These are phyloP conservation scores for Drosera spatulata DNA, from an alignment of 179 eudicot genomes.

Conservation along the genomic window DNA sequence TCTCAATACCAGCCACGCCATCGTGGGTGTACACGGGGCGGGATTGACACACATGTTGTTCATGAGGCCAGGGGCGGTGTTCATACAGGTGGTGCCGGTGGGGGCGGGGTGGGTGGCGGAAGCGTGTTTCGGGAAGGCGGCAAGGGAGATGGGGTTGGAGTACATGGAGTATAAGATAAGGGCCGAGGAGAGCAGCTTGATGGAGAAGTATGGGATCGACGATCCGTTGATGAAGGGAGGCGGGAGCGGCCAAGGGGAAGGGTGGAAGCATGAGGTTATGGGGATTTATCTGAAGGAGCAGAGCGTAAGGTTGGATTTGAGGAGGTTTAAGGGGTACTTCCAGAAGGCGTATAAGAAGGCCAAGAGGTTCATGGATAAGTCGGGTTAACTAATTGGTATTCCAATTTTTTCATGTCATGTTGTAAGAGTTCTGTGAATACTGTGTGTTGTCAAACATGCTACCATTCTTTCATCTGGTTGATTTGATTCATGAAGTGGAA, in stretches of 20 bases:
- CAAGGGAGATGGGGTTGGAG: conserved; percentile 31
- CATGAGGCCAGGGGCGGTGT: conserved; percentile 29
- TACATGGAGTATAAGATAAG: conserved; percentile 32
- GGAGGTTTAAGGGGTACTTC: too few species aligned
- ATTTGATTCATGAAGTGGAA: too few species aligned
- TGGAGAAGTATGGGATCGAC: conserved; percentile 22
- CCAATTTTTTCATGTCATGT: too few species aligned
- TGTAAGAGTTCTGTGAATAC: too few species aligned
- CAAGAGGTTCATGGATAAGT: too few species aligned
- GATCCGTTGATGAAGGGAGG: conserved; percentile 27
- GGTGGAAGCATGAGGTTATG: conserved; percentile 10
- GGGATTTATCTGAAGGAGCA: too few species aligned
- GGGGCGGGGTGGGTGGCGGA: conserved; percentile 38
- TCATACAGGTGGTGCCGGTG: conserved; percentile 48
- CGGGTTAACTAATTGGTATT: too few species aligned
- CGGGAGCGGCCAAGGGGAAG: conserved; percentile 13
- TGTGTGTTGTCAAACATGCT: too few species aligned
- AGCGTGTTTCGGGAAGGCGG: conserved; percentile 33
- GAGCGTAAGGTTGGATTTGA: too few species aligned
- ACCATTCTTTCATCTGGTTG: too few species aligned
- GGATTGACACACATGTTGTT: conserved; percentile 45
- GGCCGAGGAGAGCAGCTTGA: conserved; percentile 34
- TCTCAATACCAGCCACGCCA: conserved; percentile 33
- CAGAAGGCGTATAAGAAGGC: too few species aligned
- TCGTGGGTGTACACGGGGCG: conserved; percentile 56